Percentiles rank a stretch among this genome's conserved stretches.
These are phyloP conservation scores for Boechera retrofracta DNA, from an alignment of 345 rosid species.

Conservation along the genomic window DNA sequence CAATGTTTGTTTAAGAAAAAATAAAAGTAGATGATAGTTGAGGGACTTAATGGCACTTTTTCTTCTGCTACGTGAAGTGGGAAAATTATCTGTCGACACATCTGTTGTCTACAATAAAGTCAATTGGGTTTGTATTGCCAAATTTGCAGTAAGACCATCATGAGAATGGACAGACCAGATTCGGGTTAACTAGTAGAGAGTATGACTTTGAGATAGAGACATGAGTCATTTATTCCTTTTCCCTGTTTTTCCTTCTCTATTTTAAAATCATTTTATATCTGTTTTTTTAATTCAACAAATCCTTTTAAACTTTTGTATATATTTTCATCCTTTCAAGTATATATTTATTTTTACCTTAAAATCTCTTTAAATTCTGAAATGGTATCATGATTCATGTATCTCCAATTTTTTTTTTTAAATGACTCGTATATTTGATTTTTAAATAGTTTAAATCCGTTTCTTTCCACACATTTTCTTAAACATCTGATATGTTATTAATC, in stretches of 20 bases:
- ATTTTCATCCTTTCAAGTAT: not conserved
- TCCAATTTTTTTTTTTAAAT: too few relatives aligned
- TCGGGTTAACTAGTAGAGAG: slow-evolving; percentile 12
- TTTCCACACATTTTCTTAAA: too few relatives aligned
- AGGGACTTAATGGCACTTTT: slow-evolving; percentile 38
- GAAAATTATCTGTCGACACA: slow-evolving; percentile 28
- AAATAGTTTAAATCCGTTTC: too few relatives aligned
- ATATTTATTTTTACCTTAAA: not conserved
- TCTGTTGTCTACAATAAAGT: slow-evolving; percentile 28
- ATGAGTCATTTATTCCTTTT: not conserved
- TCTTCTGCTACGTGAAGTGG: slow-evolving; percentile 31
- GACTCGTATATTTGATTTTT: too few relatives aligned
- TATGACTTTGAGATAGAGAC: slow-evolving; percentile 41
- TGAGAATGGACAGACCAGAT: slow-evolving; percentile 42
- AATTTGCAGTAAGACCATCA: slow-evolving; percentile 37
- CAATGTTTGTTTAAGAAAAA: not conserved
- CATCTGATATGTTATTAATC: too few relatives aligned
- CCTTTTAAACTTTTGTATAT: not conserved
- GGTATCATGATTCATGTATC: not conserved
- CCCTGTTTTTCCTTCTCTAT: not conserved
- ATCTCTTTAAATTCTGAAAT: not conserved
- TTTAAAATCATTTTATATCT: not conserved
- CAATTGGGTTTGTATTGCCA: slow-evolving; percentile 38
- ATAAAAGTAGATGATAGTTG: slow-evolving; percentile 33
- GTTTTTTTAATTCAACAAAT: too few relatives aligned